Conservation (phyloP, 495 filamentous ascomycete species). For the Venustampulla echinocandica region DNA sequence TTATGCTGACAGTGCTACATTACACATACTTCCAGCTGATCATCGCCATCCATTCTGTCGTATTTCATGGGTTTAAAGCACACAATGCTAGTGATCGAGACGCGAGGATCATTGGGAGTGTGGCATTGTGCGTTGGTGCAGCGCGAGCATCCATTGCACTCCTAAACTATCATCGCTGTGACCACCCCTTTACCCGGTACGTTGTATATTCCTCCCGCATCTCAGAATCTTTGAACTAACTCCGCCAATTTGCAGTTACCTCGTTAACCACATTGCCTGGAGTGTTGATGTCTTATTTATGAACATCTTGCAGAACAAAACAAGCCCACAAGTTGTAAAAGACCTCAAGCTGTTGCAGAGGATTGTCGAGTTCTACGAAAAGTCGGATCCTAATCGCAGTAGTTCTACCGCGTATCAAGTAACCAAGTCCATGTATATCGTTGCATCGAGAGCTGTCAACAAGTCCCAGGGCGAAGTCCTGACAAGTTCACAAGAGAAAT, state of each 20-base stretch:
- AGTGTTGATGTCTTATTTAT: conserved; percentile 8
- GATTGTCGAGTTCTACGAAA: background rate
- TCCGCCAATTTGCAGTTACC: background rate
- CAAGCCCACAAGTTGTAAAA: background rate
- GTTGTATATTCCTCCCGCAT: background rate
- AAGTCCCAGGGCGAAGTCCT: background rate
- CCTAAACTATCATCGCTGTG: conserved; percentile 1
- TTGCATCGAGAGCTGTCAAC: background rate
- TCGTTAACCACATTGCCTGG: conserved; percentile 5
- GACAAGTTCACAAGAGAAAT: background rate
- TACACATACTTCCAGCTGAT: conserved; percentile 5
- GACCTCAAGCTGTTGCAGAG: background rate
- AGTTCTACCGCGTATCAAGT: background rate
- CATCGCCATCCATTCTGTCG: conserved; percentile 5
- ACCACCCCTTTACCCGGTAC: conserved; percentile 1
- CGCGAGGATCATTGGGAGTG: background rate
- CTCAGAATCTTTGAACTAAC: background rate
- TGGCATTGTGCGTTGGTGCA: background rate
- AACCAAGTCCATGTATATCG: background rate
- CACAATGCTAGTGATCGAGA: background rate
- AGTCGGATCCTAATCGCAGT: background rate
- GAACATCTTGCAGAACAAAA: conserved; percentile 6
- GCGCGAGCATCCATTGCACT: conserved; percentile 3
- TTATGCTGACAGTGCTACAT: background rate
- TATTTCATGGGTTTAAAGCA: background rate